A percentile compares a stretch with the other conserved stretches of the same genome.
Conservation (phyloP, 768 basidiomycete species). For the Strobilomyces confusus region DNA sequence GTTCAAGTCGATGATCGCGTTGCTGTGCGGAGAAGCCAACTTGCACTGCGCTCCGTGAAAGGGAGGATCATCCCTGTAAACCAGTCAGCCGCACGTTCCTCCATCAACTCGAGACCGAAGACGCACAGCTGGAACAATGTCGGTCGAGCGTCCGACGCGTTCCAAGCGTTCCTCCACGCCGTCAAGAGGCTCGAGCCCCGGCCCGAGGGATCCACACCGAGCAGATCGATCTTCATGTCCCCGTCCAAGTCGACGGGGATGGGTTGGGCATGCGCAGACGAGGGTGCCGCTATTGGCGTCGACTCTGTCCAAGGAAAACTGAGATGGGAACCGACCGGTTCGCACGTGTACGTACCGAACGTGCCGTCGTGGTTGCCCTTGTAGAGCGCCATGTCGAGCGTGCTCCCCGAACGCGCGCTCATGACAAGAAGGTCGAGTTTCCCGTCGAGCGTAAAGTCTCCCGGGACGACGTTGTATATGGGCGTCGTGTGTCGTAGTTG, state of each 20-base stretch:
- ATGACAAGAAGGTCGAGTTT: constrained; percentile 88
- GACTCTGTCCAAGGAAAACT: constrained; percentile 6
- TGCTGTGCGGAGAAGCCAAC: constrained; percentile 87
- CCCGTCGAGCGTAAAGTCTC: constrained; percentile 92
- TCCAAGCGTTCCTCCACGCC: constrained; percentile 83
- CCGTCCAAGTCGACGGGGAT: constrained; percentile 85
- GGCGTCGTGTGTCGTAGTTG: constrained; percentile 52
- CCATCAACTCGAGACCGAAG: not conserved
- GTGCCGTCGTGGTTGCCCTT: constrained; percentile 56
- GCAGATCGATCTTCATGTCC: constrained; percentile 83
- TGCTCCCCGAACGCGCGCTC: constrained; percentile 51
- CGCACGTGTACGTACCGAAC: constrained; percentile 50
- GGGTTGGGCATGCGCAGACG: constrained; percentile 74
- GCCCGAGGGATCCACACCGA: constrained; percentile 57
- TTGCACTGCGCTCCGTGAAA: constrained; percentile 66
- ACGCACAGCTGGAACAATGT: constrained; percentile 68
- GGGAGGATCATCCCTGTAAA: constrained; percentile 50
- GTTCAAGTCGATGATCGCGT: constrained; percentile 89
- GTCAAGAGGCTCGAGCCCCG: constrained; percentile 41
- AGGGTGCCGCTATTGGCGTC: constrained; percentile 48
- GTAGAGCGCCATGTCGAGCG: constrained; percentile 69
- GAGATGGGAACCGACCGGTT: not conserved
- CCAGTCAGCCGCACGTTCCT: constrained; percentile 5
- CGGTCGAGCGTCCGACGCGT: constrained; percentile 47
- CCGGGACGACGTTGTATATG: constrained; percentile 83